phyloP scores from a whole-genome alignment of 495 filamentous ascomycete genomes.

The Xylaria sp. region DNA sequence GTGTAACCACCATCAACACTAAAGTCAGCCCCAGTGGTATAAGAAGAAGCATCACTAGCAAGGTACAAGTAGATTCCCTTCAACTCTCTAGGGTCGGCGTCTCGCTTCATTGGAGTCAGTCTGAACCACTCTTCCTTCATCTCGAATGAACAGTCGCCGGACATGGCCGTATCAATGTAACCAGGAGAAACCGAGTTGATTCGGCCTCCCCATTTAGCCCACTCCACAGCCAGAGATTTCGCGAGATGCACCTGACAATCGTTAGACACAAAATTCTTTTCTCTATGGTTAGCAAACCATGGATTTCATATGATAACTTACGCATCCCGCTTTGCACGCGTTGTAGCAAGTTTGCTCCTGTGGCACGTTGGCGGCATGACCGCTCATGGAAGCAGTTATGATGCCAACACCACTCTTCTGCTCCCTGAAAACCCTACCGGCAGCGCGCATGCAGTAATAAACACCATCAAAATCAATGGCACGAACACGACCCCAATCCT shows the following conservation, averaged over 20 bases:
- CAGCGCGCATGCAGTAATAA: conserved; percentile 73
- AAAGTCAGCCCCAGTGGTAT: conserved; percentile 75
- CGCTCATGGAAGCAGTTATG: conserved; percentile 72
- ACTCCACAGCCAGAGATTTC: conserved; percentile 71
- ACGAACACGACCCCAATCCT: conserved; percentile 73
- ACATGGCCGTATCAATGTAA: conserved; percentile 80
- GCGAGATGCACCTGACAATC: conserved; percentile 63
- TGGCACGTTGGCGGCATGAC: conserved; percentile 79
- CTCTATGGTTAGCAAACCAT: neutral
- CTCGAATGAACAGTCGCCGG: conserved; percentile 67
- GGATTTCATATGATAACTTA: conserved; percentile 28
- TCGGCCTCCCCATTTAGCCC: conserved; percentile 71
- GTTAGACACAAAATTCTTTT: neutral
- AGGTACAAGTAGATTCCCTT: conserved; percentile 79
- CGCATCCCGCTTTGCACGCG: conserved; percentile 71
- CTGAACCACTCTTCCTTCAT: conserved; percentile 73
- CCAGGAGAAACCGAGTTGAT: conserved; percentile 76
- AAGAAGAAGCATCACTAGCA: conserved; percentile 71
- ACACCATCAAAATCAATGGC: conserved; percentile 69
- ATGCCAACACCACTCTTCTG: conserved; percentile 66
- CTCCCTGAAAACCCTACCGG: conserved; percentile 69
- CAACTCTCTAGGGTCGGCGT: conserved; percentile 69
- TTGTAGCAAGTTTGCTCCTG: conserved; percentile 86
- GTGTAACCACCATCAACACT: conserved; percentile 64
- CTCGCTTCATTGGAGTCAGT: conserved; percentile 75